Conservation (phyloP, 148 eudicot genomes). For the Cornus florida region DNA sequence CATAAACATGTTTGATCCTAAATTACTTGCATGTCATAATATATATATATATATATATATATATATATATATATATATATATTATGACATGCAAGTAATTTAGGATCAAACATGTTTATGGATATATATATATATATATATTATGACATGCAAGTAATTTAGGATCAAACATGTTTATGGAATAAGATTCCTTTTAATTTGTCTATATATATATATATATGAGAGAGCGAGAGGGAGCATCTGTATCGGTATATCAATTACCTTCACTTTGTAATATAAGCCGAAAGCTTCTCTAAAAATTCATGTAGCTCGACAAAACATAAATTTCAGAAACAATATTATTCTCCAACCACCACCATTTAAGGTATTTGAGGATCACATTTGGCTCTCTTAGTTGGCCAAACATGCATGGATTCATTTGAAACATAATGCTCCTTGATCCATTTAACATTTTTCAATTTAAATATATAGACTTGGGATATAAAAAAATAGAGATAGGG, state of each 20-base stretch:
- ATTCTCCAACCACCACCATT: not conserved
- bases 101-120: no score
- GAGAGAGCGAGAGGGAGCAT: constrained; percentile 15
- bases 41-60: no score
- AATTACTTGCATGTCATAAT: not conserved
- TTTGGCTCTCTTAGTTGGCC: no score
- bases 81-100: no score
- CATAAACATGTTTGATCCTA: not conserved
- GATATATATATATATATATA: no score
- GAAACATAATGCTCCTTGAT: no score
- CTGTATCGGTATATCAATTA: not conserved
- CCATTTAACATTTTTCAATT: no score
- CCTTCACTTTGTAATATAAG: not conserved
- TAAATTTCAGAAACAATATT: not conserved
- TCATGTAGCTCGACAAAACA: not conserved
- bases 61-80: no score
- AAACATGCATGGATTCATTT: no score
- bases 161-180: not conserved
- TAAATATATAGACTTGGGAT: no score
- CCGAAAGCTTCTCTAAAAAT: no score
- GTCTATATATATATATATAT: not conserved
- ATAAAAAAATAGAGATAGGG: no score
- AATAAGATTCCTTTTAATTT: not conserved
- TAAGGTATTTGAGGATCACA: not conserved
- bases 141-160: not conserved